phyloP scores from a whole-genome alignment of 345 rosid genomes.

The Excoecaria cochinchinensis region DNA sequence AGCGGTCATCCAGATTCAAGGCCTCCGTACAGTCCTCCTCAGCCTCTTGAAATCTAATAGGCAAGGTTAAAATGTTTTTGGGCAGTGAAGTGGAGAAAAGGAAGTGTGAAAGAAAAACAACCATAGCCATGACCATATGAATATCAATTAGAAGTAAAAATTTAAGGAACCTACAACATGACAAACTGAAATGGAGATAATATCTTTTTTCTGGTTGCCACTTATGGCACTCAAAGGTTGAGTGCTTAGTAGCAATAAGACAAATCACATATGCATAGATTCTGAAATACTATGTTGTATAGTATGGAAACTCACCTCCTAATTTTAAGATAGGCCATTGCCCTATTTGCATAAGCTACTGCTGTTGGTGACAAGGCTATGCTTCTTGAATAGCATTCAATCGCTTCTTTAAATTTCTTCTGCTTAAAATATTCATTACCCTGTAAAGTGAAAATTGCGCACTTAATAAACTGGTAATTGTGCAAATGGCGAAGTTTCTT shows the following conservation, averaged over 20 bases:
- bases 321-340: conserved; percentile 88
- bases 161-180: neutral
- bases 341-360: conserved; percentile 85
- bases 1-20: conserved; percentile 82
- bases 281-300: neutral
- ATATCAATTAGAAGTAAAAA: neutral
- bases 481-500: neutral
- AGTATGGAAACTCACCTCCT: conserved; percentile 43
- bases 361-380: conserved; percentile 83
- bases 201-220: neutral
- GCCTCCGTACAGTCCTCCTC: conserved; percentile 95
- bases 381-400: conserved; percentile 87
- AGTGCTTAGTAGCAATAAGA: neutral
- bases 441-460: conserved; percentile 32
- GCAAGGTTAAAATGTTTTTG: neutral
- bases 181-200: neutral
- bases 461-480: neutral
- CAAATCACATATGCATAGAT: neutral
- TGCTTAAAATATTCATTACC: conserved; percentile 84
- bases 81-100: conserved; percentile 7
- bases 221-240: neutral
- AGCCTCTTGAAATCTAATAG: conserved; percentile 69
- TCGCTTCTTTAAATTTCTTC: conserved; percentile 80
- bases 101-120: neutral
- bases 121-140: neutral